Percentiles rank a stretch among this genome's conserved stretches.
These are phyloP conservation scores for Trichoderma brevicompactum DNA, from an alignment of 2,329 filamentous ascomycete species.

Conservation along the genomic window DNA sequence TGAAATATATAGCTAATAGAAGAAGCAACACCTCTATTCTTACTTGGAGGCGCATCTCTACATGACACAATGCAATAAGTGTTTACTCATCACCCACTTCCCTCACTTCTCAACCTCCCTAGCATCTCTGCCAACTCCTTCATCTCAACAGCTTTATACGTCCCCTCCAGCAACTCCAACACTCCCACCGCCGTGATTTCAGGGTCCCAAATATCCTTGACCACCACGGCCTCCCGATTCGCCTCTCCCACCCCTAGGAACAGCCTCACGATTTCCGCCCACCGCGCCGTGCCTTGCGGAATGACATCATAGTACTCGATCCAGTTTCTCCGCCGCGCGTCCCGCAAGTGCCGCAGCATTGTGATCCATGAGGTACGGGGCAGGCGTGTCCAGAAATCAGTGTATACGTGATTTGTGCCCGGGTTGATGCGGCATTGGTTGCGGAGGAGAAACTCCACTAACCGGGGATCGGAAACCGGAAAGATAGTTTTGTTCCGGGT, in stretches of 20 bases:
- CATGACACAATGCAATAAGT: neutral
- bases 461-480: conserved; percentile 39
- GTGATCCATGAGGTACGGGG: conserved; percentile 39
- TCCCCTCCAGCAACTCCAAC: conserved; percentile 37
- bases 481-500: conserved; percentile 43
- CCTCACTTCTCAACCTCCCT: neutral
- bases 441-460: conserved; percentile 37
- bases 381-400: conserved; percentile 34
- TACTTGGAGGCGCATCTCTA: too few relatives aligned
- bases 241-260: conserved; percentile 38
- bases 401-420: conserved; percentile 33
- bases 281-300: conserved; percentile 37
- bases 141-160: conserved; percentile 35
- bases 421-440: conserved; percentile 30
- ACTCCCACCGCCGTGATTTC: conserved; percentile 38
- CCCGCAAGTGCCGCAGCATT: conserved; percentile 39
- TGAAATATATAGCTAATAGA: too few relatives aligned
- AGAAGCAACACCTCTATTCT: too few relatives aligned
- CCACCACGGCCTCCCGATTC: conserved; percentile 36
- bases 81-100: neutral
- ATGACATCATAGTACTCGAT: conserved; percentile 40
- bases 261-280: conserved; percentile 37
- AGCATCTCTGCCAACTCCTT: conserved; percentile 29
- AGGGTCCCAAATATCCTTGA: conserved; percentile 40
- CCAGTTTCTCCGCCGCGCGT: conserved; percentile 39